Evolutionary conservation across 2,329 filamentous ascomycete genomes (phyloP).

Genomic region (Trichoderma hamatum): DNA sequence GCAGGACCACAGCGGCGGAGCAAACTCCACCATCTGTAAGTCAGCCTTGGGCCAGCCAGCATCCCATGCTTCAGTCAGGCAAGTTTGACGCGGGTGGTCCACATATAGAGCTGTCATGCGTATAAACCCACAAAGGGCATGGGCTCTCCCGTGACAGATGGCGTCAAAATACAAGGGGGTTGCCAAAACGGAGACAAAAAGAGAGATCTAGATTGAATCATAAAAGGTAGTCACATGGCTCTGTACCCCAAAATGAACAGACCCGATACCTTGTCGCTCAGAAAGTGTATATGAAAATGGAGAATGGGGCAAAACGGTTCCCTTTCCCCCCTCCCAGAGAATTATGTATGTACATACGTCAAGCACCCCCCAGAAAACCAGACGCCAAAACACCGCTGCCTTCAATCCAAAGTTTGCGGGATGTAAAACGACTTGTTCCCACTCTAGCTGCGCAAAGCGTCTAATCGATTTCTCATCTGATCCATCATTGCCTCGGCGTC

Average conservation of each 20-base stretch:
- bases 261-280: neutral
- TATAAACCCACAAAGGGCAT: neutral
- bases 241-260: neutral
- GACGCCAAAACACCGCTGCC: slow-evolving; percentile 27
- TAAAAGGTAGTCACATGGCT: slow-evolving; percentile 10
- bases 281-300: neutral
- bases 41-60: neutral
- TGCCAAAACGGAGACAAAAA: neutral
- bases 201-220: slow-evolving; percentile 8
- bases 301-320: neutral
- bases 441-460: slow-evolving; percentile 80
- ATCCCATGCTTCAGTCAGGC: slow-evolving; percentile 2
- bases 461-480: slow-evolving; percentile 89
- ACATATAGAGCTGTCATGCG: neutral
- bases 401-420: slow-evolving; percentile 22
- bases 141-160: neutral
- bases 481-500: slow-evolving; percentile 88
- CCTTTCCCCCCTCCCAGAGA: neutral
- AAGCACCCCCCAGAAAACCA: slow-evolving; percentile 6
- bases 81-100: neutral
- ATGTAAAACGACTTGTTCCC: neutral
- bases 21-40: slow-evolving; percentile 9
- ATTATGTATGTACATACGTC: slow-evolving; percentile 5
- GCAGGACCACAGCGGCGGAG: neutral
- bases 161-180: slow-evolving; percentile 12